Evolutionary conservation across 2,329 filamentous ascomycete genomes (phyloP), one percentile per base, ranked within the genome.

Genomic region (Arthrinium puccinioides): DNA sequence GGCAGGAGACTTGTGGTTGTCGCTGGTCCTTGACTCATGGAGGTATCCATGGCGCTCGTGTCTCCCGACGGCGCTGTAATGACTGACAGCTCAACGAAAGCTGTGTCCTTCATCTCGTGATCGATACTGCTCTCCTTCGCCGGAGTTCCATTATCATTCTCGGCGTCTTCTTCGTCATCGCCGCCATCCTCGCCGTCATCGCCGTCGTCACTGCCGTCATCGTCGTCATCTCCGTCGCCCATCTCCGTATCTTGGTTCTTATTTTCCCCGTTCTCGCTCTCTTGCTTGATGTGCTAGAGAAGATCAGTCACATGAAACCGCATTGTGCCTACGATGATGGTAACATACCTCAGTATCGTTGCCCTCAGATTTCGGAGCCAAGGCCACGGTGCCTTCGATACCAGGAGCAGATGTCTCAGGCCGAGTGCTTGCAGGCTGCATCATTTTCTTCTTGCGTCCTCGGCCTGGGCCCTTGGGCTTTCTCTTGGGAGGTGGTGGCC

Each of bases 381-480:
- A n/a, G n/a, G 52, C 47, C 18, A 51, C 55, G 18, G 61, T 46
- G n/a, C 59, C 53, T 45, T 63, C 53, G 3, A 61, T 49, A 18
- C n/a, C n/a, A n/a, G n/a, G n/a, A n/a, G n/a, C n/a, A 42, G 62
- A 19, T 40, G 59, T 29, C 49, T 64, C 59, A 3, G 52, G 57
- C 18, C 57, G 44, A 2, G 47, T 38, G 44, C 46, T 51, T 9
- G 57, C 51, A 2, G 62, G 61, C 10, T 64, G 42, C 13, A 63
- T 62, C 49, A 67, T 55, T 56, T 82, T 87, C 73, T 84, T 89
- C 70, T 83, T 90, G 44, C 79, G 74, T 13, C 86, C 86, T 44
- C 87, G 77, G 7, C 87, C 87, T 24, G 84, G 79, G 0, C 86
- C 84, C 59, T 85, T 89, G 32, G 75, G 70, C 68, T 90, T 94